These are phyloP conservation scores for Naegleria lovaniensis DNA, from an alignment of 208 protist species.

Conservation along the genomic window DNA sequence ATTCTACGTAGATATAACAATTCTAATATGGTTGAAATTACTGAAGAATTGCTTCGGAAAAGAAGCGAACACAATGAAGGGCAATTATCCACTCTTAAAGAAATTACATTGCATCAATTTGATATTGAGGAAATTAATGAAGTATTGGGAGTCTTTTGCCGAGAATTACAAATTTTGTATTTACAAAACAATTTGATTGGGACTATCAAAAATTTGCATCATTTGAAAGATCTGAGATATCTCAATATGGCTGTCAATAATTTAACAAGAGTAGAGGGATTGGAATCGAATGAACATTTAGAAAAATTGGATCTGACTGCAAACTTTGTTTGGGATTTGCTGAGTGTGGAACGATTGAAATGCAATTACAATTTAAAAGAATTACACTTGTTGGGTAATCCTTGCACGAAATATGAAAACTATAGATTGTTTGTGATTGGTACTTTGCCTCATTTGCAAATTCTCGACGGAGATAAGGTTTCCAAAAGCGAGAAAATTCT, in stretches of 20 bases:
- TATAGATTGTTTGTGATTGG: constrained; percentile 84
- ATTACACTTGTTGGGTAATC: constrained; percentile 88
- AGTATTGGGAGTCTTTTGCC: constrained; percentile 65
- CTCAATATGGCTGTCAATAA: constrained; percentile 95
- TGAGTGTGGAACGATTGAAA: constrained; percentile 59
- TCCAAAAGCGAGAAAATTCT: constrained; percentile 69
- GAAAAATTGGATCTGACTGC: constrained; percentile 90
- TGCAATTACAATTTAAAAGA: constrained; percentile 71
- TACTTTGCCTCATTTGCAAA: constrained; percentile 76
- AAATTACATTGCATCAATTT: constrained; percentile 91
- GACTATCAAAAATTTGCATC: constrained; percentile 81
- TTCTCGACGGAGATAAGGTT: constrained; percentile 76
- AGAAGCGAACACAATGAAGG: constrained; percentile 94
- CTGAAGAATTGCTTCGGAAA: constrained; percentile 77
- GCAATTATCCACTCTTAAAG: constrained; percentile 78
- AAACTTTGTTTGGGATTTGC: constrained; percentile 87
- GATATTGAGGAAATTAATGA: constrained; percentile 85
- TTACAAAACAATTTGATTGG: constrained; percentile 93
- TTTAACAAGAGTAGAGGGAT: constrained; percentile 78
- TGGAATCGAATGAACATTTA: constrained; percentile 83
- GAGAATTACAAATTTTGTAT: constrained; percentile 86
- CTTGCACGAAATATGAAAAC: constrained; percentile 70
- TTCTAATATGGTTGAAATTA: constrained; percentile 61
- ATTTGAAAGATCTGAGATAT: constrained; percentile 90
- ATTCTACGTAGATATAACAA: no score